These are phyloP conservation scores for Leishmania martiniquensis DNA, from an alignment of 208 protist genomes.

Conservation along the genomic window DNA sequence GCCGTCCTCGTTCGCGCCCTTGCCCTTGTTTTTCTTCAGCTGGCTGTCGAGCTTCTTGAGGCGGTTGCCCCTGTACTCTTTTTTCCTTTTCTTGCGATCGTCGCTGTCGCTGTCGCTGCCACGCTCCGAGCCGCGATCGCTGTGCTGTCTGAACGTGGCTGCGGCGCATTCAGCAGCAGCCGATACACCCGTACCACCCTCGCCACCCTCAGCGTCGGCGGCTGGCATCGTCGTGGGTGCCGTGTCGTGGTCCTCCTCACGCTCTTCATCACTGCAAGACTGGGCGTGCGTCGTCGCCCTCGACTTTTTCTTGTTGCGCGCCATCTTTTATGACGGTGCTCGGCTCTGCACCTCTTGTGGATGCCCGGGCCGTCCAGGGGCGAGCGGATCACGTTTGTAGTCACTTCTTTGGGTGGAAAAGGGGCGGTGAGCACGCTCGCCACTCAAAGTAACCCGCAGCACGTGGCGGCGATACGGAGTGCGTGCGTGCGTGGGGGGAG, in stretches of 20 bases:
- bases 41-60: slow-evolving; percentile 42
- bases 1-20: slow-evolving; percentile 3
- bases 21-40: slow-evolving; percentile 30
- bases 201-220: background rate
- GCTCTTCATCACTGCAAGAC: slow-evolving; percentile 28
- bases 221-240: background rate
- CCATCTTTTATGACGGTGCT: slow-evolving; percentile 30
- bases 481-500: background rate
- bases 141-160: background rate
- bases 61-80: slow-evolving; percentile 71
- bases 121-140: background rate
- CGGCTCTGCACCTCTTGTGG: background rate
- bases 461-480: background rate
- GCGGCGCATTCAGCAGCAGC: background rate
- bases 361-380: background rate
- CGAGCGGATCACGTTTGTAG: no score
- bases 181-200: background rate
- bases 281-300: slow-evolving; percentile 35
- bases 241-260: slow-evolving; percentile 22
- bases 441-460: background rate
- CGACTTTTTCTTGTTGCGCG: slow-evolving; percentile 62
- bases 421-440: background rate
- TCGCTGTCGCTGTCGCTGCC: slow-evolving; percentile 16
- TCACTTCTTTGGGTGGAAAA: background rate
- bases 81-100: slow-evolving; percentile 45